A percentile compares a stretch with the other conserved stretches of the same genome.
Conservation (phyloP, 2,329 filamentous ascomycete genomes). For the Thermothelomyces thermophilus region DNA sequence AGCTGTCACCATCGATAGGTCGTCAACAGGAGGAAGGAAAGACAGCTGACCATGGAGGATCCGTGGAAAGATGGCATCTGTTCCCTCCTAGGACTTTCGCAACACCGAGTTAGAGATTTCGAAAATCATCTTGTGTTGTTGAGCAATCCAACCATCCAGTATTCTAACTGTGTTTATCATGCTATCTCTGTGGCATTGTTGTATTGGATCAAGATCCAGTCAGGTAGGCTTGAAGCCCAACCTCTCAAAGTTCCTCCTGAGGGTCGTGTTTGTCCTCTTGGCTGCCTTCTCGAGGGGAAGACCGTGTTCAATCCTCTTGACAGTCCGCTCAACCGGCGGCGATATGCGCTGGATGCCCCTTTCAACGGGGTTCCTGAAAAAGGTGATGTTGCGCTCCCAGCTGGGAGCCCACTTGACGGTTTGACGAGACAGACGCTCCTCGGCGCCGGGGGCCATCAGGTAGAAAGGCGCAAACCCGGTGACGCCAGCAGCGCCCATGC, state of each 20-base stretch:
- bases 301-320: slow-evolving; percentile 22
- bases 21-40: too few relatives aligned
- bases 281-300: slow-evolving; percentile 24
- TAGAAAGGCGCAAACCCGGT: slow-evolving; percentile 50
- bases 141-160: too few relatives aligned
- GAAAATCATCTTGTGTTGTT: too few relatives aligned
- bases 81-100: too few relatives aligned
- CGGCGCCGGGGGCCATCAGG: slow-evolving; percentile 49
- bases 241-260: slow-evolving; percentile 21
- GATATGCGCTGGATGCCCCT: slow-evolving; percentile 21
- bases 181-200: background rate
- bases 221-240: slow-evolving; percentile 17
- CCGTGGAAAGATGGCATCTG: too few relatives aligned
- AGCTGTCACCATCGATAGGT: too few relatives aligned
- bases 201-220: background rate
- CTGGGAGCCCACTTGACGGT: slow-evolving; percentile 53
- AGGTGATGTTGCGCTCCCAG: slow-evolving; percentile 53
- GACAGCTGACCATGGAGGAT: too few relatives aligned
- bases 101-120: too few relatives aligned
- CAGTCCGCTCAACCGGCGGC: slow-evolving; percentile 23
- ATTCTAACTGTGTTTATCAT: background rate
- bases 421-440: slow-evolving; percentile 47
- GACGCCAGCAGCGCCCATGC: slow-evolving; percentile 48
- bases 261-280: slow-evolving; percentile 17
- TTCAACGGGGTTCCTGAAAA: slow-evolving; percentile 35